Percentiles rank a stretch among this genome's conserved stretches.
phyloP scores from a whole-genome alignment of 305 asterid species.

The Ajuga reptans region DNA sequence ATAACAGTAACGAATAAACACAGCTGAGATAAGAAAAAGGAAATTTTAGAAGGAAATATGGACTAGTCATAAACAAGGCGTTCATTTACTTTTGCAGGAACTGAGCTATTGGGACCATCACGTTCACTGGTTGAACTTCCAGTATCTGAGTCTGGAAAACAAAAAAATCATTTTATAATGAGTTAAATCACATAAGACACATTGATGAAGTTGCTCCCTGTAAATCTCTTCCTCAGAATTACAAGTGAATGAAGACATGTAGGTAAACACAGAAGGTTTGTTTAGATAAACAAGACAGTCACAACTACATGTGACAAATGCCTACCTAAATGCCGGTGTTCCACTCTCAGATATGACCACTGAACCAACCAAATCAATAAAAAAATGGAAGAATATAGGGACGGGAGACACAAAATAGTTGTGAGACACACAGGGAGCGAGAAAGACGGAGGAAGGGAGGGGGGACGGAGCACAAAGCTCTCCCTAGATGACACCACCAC shows the following conservation, averaged over 20 bases:
- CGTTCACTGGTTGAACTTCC: slow-evolving; percentile 43
- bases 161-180: slow-evolving; percentile 4
- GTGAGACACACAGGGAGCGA: not conserved
- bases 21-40: not conserved
- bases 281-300: not conserved
- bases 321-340: not conserved
- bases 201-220: not conserved
- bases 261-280: not conserved
- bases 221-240: not conserved
- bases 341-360: not conserved
- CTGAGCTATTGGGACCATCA: slow-evolving; percentile 35
- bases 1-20: not conserved
- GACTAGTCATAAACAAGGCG: not conserved
- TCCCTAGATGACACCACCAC: not conserved
- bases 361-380: not conserved
- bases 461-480: not conserved
- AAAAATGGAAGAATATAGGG: not conserved
- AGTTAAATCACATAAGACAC: not conserved
- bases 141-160: slow-evolving; percentile 44
- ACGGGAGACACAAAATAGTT: not conserved
- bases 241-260: not conserved
- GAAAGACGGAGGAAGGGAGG: not conserved
- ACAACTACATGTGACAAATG: not conserved
- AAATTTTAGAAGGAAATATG: not conserved
- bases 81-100: slow-evolving; percentile 32